phyloP scores from a whole-genome alignment of 2,329 filamentous ascomycete species.

The Exophiala spinifera region DNA sequence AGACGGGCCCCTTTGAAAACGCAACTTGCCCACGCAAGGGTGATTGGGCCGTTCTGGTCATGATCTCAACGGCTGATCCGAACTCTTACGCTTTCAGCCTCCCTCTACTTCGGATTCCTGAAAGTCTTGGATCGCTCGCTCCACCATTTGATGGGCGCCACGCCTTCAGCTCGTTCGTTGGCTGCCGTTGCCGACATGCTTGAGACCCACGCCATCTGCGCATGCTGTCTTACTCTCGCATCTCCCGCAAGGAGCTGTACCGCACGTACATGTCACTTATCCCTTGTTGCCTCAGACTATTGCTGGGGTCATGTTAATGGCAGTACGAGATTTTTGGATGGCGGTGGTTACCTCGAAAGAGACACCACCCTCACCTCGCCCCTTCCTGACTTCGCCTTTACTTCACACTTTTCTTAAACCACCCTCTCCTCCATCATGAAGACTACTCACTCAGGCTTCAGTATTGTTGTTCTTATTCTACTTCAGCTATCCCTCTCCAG shows the following conservation, averaged over 20 bases:
- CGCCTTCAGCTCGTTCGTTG: neutral
- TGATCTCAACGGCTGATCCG: neutral
- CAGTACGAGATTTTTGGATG: neutral
- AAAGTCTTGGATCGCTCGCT: neutral
- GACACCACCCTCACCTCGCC: neutral
- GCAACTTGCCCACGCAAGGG: neutral
- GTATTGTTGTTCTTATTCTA: neutral
- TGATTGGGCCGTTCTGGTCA: neutral
- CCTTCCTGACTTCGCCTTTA: neutral
- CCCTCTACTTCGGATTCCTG: neutral
- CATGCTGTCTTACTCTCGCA: neutral
- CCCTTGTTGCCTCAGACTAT: neutral
- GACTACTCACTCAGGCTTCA: neutral
- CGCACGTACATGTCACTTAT: neutral
- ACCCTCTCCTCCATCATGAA: neutral
- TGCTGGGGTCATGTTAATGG: neutral
- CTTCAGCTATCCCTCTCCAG: neutral
- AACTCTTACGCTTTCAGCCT: neutral
- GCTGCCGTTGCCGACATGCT: neutral
- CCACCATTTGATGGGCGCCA: constrained; percentile 1
- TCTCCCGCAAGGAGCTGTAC: neutral
- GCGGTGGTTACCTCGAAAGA: neutral
- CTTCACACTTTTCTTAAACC: neutral
- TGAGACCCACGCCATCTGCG: constrained; percentile 2
- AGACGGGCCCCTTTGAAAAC: neutral